Conservation (phyloP, 345 rosid species). For the Citrus reticulata region DNA sequence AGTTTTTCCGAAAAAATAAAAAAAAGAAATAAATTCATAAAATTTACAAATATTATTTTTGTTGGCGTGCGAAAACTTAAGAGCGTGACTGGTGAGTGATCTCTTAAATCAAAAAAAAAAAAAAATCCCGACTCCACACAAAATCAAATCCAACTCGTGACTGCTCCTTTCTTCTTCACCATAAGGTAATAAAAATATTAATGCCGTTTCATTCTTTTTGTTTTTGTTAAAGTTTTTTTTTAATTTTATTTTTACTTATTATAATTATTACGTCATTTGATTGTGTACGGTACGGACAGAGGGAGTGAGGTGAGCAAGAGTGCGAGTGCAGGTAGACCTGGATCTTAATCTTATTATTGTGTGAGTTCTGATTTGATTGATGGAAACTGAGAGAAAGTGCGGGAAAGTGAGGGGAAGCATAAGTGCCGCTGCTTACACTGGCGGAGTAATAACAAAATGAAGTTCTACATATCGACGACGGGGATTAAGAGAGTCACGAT, state of each 20-base stretch:
- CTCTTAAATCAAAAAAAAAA: not conserved
- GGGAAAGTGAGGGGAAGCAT: conserved; percentile 5
- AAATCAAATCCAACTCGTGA: conserved; percentile 6
- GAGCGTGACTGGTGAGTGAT: conserved; percentile 4
- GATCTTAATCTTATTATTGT: conserved; percentile 11
- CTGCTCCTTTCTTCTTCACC: not conserved
- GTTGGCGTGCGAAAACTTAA: not conserved
- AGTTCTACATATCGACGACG: conserved; percentile 62
- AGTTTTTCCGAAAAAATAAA: too few relatives aligned
- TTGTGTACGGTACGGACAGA: not conserved
- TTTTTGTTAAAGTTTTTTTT: not conserved
- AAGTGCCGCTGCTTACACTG: not conserved
- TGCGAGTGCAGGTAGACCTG: not conserved
- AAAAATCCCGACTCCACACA: not conserved
- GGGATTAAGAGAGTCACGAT: conserved; percentile 66
- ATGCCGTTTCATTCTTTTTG: not conserved
- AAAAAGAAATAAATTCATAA: not conserved
- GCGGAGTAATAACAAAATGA: conserved; percentile 34
- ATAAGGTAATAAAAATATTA: not conserved
- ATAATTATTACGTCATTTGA: not conserved
- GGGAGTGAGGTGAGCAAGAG: not conserved
- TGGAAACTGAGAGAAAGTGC: conserved; percentile 30
- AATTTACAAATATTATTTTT: not conserved
- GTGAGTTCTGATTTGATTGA: conserved; percentile 16
- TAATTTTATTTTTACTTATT: not conserved